These are phyloP conservation scores for Nitzschia sp. DNA, from an alignment of 108 stramenopile genomes.

Conservation along the genomic window DNA sequence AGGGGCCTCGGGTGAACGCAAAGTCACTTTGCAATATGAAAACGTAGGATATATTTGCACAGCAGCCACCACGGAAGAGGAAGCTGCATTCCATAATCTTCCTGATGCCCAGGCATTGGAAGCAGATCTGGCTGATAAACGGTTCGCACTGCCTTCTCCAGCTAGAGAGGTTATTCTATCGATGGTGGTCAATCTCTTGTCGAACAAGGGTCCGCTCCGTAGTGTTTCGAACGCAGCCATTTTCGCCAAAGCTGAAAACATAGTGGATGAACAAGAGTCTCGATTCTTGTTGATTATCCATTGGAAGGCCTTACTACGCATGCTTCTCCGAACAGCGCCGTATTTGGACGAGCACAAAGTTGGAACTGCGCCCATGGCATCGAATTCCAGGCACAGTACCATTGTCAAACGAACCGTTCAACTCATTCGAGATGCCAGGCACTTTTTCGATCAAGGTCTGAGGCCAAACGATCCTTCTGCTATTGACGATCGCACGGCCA, in stretches of 20 bases:
- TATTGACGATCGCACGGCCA: conserved; percentile 57
- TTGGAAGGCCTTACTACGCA: conserved; percentile 66
- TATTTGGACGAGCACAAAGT: conserved; percentile 81
- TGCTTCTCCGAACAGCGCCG: conserved; percentile 80
- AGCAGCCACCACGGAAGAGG: conserved; percentile 9
- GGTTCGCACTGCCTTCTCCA: conserved; percentile 77
- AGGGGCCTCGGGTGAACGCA: conserved; percentile 22
- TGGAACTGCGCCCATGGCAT: conserved; percentile 48
- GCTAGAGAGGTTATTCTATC: conserved; percentile 72
- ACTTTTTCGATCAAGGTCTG: conserved; percentile 82
- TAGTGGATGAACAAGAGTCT: conserved; percentile 2
- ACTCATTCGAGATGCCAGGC: conserved; percentile 73
- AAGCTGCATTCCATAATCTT: conserved; percentile 10
- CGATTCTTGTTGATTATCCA: conserved; percentile 66
- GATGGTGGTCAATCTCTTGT: conserved; percentile 58
- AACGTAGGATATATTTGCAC: conserved; percentile 52
- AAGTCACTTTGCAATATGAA: conserved; percentile 52
- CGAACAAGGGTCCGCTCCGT: conserved; percentile 72
- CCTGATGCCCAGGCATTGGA: conserved; percentile 37
- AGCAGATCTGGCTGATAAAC: conserved; percentile 33
- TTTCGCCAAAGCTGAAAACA: conserved; percentile 17
- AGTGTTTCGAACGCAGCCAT: conserved; percentile 76
- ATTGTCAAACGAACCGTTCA: conserved; percentile 68
- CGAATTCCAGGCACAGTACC: conserved; percentile 55
- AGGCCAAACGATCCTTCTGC: conserved; percentile 35